Percentiles rank a stretch among this genome's conserved stretches.
Conservation (phyloP, 129 eudicot species). For the sunflower (Helianthus annuus) region DNA sequence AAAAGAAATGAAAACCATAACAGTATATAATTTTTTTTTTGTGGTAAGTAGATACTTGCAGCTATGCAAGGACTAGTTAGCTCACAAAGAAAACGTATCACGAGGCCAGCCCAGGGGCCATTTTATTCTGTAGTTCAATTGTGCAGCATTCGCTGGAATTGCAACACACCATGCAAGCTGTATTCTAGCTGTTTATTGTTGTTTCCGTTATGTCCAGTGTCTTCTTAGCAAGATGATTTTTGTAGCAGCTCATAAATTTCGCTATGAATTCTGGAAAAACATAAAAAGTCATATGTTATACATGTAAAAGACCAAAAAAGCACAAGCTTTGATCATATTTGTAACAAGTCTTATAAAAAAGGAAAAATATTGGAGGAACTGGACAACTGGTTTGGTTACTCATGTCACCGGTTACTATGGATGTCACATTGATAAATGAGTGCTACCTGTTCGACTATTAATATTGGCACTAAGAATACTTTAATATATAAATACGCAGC, state of each 20-base stretch:
- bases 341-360: neutral
- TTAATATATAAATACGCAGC: too few species aligned
- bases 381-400: too few species aligned
- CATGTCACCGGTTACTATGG: too few species aligned
- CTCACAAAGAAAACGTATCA: conserved; percentile 24
- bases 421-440: too few species aligned
- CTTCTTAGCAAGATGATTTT: conserved; percentile 34
- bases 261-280: conserved; percentile 69
- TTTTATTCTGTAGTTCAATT: conserved; percentile 41
- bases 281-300: neutral
- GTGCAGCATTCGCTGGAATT: conserved; percentile 17
- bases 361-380: neutral
- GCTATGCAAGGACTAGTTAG: conserved; percentile 23
- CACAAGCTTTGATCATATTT: neutral
- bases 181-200: conserved; percentile 18
- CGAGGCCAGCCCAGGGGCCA: conserved; percentile 27
- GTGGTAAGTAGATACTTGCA: conserved; percentile 19
- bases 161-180: conserved; percentile 30
- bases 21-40: neutral
- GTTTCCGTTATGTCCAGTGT: conserved; percentile 11
- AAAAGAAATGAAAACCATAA: neutral
- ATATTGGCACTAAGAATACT: too few species aligned
- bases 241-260: conserved; percentile 83
- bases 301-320: conserved; percentile 13
- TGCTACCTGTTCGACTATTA: too few species aligned